Base-by-base conservation (phyloP, 2,329 filamentous ascomycete genomes). In the Penicillium sp. region DNA sequence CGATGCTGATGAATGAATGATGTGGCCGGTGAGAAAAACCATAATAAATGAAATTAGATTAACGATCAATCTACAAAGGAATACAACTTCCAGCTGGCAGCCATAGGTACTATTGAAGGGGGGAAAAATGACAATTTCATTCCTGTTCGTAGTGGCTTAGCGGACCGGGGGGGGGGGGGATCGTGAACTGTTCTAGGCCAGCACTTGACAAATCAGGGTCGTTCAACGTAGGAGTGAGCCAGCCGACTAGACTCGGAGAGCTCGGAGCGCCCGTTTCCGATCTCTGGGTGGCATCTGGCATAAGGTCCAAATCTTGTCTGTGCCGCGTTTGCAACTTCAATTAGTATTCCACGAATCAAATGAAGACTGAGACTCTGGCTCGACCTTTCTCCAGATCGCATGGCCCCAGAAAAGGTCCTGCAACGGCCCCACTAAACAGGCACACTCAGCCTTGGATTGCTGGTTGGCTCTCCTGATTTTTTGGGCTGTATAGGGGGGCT, bases 311-410 rank as follows among this genome's bases (percentile, higher is more conserved):
- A 49, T 53, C 44, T 58, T 47, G 24, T 22, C 28, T 57, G 49
- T 42, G 42, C 56, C 62, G 45, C 15, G 44, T 56, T 50, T 58
- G 49, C 49, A 17, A 50, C 38, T 17, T 56, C 44, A n/a, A 24
- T 24, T 1, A 33, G 28, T 24, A 51, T 40, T 59, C 44, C 54
- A 44, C 54, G 58, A 65, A 60, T 59, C 40, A 62, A 59, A 67
- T 51, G 38, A 64, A 40, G 45, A 58, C 62, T 53, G 59, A 56
- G 44, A 30, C 35, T 55, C 62, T 51, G 56, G 24, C 38, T 58
- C 56, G 62, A 56, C 40, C 56, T 24, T 24, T 63, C 64, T 64
- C 61, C 63, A 69, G 56, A 62, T 65, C 61, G 45, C 58, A 60
- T 33, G n/a, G 24, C 47, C 51, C 22, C 60, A 61, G 56, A 47